Conservation (phyloP, 805 yeast species). For the Lipomyces starkeyi region DNA sequence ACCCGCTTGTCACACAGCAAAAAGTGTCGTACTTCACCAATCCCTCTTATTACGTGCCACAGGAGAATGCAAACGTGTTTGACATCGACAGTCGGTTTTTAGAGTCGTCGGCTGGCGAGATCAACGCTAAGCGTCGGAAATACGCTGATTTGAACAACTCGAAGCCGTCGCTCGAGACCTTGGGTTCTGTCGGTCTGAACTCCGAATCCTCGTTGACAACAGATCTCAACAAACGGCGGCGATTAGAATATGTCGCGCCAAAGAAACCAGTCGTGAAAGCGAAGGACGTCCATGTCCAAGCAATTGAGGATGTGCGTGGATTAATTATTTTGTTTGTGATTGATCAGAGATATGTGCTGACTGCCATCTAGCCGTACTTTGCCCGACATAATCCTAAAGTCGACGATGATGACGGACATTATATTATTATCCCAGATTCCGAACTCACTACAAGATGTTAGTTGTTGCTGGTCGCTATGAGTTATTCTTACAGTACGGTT, state of each 20-base stretch:
- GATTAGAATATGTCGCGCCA: constrained; percentile 20
- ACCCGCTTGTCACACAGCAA: neutral
- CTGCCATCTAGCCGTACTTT: constrained; percentile 7
- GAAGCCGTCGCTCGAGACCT: neutral
- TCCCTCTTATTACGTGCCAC: neutral
- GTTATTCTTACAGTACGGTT: neutral
- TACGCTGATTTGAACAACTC: constrained; percentile 10
- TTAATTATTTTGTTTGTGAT: neutral
- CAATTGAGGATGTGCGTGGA: constrained; percentile 38
- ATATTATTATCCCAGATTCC: constrained; percentile 45
- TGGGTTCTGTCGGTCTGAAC: neutral
- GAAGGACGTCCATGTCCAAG: constrained; percentile 42
- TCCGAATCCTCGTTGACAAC: neutral
- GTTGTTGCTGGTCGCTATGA: neutral
- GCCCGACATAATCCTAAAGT: constrained; percentile 15
- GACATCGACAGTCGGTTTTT: neutral
- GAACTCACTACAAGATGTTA: constrained; percentile 42
- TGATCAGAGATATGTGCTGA: neutral
- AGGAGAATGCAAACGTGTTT: neutral
- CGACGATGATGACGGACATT: constrained; percentile 50
- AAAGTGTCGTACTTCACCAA: neutral
- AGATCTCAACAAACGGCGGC: constrained; percentile 21
- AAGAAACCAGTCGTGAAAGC: constrained; percentile 42
- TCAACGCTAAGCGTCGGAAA: constrained; percentile 22
- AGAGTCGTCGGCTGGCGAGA: constrained; percentile 2